Conservation (phyloP, 2,329 filamentous ascomycete species). For the Akanthomyces lecanii region DNA sequence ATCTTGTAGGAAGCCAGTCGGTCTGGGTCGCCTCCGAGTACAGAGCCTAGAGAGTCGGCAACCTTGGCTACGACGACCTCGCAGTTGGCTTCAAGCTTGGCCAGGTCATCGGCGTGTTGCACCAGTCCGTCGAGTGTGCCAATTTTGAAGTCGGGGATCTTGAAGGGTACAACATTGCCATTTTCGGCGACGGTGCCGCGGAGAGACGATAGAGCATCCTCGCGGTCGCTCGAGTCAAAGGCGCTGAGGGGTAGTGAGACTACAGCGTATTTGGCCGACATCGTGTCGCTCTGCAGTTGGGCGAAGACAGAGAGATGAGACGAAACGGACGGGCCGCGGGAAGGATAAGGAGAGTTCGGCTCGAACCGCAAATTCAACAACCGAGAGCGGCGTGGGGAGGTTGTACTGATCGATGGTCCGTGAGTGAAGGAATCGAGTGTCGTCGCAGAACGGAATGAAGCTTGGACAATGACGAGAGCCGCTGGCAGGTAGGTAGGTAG, state of each 20-base stretch:
- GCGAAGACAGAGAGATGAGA: neutral
- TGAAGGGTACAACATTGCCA: conserved; percentile 71
- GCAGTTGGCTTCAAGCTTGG: conserved; percentile 78
- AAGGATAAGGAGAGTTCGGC: neutral
- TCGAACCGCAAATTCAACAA: neutral
- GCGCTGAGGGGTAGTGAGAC: conserved; percentile 87
- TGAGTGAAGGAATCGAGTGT: neutral
- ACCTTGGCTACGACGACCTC: conserved; percentile 84
- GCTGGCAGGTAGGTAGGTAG: neutral
- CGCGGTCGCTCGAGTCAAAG: conserved; percentile 72
- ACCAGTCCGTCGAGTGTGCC: conserved; percentile 92
- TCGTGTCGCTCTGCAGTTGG: conserved; percentile 24
- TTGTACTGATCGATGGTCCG: neutral
- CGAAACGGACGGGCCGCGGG: neutral
- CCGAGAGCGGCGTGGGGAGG: neutral
- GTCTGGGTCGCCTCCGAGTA: conserved; percentile 80
- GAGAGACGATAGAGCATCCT: conserved; percentile 76
- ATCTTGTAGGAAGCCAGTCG: conserved; percentile 83
- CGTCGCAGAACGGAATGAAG: neutral
- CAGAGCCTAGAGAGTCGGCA: conserved; percentile 73
- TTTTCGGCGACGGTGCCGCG: conserved; percentile 70
- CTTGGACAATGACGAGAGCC: conserved; percentile 14
- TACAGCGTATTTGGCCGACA: conserved; percentile 70
- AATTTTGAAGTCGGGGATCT: conserved; percentile 94
- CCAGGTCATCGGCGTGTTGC: conserved; percentile 90